These are phyloP conservation scores for Boletellus ananas DNA, from an alignment of 768 basidiomycete genomes.

Conservation along the genomic window DNA sequence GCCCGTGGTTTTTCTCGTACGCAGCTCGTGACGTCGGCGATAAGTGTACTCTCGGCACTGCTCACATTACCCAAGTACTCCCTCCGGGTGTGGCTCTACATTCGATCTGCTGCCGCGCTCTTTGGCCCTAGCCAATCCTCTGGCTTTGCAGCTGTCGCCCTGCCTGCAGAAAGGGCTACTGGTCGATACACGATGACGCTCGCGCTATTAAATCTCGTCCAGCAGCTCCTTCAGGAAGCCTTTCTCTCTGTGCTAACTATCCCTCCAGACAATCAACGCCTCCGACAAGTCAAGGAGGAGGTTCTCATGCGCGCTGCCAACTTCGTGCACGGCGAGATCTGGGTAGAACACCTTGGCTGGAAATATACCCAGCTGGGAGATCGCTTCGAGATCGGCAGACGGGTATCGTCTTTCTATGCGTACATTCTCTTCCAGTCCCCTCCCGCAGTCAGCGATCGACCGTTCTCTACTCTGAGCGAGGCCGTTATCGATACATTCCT, in stretches of 20 bases:
- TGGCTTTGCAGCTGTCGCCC: slow-evolving; percentile 59
- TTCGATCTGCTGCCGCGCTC: slow-evolving; percentile 72
- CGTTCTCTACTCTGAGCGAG: slow-evolving; percentile 58
- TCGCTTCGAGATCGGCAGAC: slow-evolving; percentile 76
- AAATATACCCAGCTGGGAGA: slow-evolving; percentile 79
- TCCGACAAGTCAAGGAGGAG: slow-evolving; percentile 77
- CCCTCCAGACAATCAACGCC: slow-evolving; percentile 52
- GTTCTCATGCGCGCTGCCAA: slow-evolving; percentile 73
- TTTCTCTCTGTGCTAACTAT: slow-evolving; percentile 47
- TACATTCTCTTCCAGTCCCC: slow-evolving; percentile 63
- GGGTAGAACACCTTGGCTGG: slow-evolving; percentile 85
- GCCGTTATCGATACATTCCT: slow-evolving; percentile 69
- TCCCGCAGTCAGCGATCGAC: slow-evolving; percentile 48
- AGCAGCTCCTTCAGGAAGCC: slow-evolving; percentile 72
- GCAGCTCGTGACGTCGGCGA: slow-evolving; percentile 71
- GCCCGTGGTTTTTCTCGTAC: slow-evolving; percentile 45
- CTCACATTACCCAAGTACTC: slow-evolving; percentile 71
- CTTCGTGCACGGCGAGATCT: slow-evolving; percentile 84
- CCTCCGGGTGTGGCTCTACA: slow-evolving; percentile 84
- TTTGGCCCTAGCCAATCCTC: slow-evolving; percentile 60
- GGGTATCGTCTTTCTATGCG: slow-evolving; percentile 63
- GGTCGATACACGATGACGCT: slow-evolving; percentile 83
- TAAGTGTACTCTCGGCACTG: slow-evolving; percentile 77
- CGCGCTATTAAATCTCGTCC: slow-evolving; percentile 71
- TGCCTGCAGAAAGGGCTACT: slow-evolving; percentile 65